These are phyloP conservation scores for Fusarium zealandicum DNA, from an alignment of 2,329 filamentous ascomycete species.

Conservation along the genomic window DNA sequence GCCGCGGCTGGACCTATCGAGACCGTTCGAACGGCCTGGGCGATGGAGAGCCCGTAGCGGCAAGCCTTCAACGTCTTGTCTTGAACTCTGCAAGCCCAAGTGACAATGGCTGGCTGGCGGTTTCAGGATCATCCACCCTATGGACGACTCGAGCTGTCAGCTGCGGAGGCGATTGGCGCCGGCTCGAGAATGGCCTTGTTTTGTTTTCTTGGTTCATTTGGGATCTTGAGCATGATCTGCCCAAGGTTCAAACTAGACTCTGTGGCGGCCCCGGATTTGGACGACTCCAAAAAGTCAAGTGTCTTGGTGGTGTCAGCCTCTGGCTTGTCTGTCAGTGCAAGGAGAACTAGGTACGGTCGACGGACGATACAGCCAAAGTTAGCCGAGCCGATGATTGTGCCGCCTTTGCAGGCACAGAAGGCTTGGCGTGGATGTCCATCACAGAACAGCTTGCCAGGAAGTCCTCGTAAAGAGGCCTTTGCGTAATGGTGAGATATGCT, in stretches of 20 bases:
- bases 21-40: slow-evolving; percentile 15
- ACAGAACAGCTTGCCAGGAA: not conserved
- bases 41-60: slow-evolving; percentile 47
- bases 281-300: not conserved
- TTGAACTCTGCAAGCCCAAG: not conserved
- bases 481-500: not conserved
- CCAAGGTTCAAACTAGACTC: slow-evolving; percentile 13
- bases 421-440: not conserved
- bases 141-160: not conserved
- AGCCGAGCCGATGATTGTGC: not conserved
- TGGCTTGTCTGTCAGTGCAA: not conserved
- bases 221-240: not conserved
- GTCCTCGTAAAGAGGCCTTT: not conserved
- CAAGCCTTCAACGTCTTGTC: slow-evolving; percentile 52
- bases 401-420: not conserved
- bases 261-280: slow-evolving; percentile 27
- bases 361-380: slow-evolving; percentile 9
- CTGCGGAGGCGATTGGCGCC: slow-evolving; percentile 9
- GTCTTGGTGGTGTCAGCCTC: slow-evolving; percentile 15
- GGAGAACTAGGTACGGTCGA: not conserved
- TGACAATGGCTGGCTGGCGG: slow-evolving; percentile 13
- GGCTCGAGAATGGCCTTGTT: slow-evolving; percentile 2
- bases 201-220: too few species aligned
- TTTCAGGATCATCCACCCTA: slow-evolving; percentile 1
- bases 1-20: slow-evolving; percentile 10